Conservation (phyloP, 2,329 filamentous ascomycete species). For the Beauveria scarabaeidicola region DNA sequence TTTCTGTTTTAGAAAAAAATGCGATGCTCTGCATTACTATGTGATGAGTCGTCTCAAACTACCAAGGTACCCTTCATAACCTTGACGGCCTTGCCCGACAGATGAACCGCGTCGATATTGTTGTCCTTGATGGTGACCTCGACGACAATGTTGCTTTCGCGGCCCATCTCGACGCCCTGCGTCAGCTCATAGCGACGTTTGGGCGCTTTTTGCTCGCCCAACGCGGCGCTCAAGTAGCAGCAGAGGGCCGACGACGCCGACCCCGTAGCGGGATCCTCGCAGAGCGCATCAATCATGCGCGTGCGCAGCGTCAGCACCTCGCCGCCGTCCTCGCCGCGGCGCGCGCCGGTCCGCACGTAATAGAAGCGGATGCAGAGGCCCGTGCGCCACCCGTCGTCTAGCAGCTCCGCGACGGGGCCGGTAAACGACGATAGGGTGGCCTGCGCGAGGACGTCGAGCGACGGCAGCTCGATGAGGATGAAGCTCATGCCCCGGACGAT, state of each 20-base stretch:
- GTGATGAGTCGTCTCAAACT: slow-evolving; percentile 13
- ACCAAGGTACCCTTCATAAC: slow-evolving; percentile 27
- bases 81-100: slow-evolving; percentile 27
- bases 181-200: slow-evolving; percentile 42
- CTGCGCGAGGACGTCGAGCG: slow-evolving; percentile 47
- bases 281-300: slow-evolving; percentile 46
- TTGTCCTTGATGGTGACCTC: slow-evolving; percentile 29
- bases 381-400: slow-evolving; percentile 47
- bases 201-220: slow-evolving; percentile 22
- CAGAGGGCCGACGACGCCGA: slow-evolving; percentile 52
- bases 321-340: slow-evolving; percentile 18
- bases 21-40: neutral
- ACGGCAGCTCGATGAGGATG: slow-evolving; percentile 53
- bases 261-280: slow-evolving; percentile 56
- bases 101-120: slow-evolving; percentile 22
- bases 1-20: neutral
- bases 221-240: slow-evolving; percentile 43
- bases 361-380: slow-evolving; percentile 51
- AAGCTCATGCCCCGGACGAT: slow-evolving; percentile 71
- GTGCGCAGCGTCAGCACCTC: slow-evolving; percentile 37
- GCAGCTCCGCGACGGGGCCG: slow-evolving; percentile 25
- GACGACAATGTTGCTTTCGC: slow-evolving; percentile 44
- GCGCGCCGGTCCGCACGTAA: slow-evolving; percentile 39
- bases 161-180: slow-evolving; percentile 62
- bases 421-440: slow-evolving; percentile 26